Conservation (phyloP, 2,329 filamentous ascomycete genomes). For the Graphilbum sp. region DNA sequence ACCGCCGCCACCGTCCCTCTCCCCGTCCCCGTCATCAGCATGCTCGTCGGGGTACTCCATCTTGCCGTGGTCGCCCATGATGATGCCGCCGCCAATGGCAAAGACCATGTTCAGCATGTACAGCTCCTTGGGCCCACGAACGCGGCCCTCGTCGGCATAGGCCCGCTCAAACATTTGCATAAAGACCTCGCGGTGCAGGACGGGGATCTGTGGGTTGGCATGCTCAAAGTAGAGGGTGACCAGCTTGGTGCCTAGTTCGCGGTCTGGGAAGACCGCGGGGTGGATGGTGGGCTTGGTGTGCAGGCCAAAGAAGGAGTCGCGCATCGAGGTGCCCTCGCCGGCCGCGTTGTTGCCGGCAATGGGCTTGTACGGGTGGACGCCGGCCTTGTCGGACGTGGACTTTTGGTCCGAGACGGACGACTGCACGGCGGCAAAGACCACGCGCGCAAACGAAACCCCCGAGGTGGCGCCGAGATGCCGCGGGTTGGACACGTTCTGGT, state of each 20-base stretch:
- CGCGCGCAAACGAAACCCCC: conserved; percentile 83
- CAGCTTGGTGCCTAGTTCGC: conserved; percentile 54
- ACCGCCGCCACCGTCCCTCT: neutral
- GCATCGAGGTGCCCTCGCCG: conserved; percentile 60
- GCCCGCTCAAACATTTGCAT: conserved; percentile 74
- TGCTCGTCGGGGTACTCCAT: conserved; percentile 2
- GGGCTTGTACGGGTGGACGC: conserved; percentile 41
- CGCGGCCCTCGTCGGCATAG: conserved; percentile 51
- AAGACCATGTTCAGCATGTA: conserved; percentile 96
- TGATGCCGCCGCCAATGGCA: conserved; percentile 87
- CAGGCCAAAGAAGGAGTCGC: conserved; percentile 93
- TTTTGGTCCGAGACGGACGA: conserved; percentile 47
- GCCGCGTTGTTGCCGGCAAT: conserved; percentile 21
- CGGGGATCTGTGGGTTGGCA: conserved; percentile 89
- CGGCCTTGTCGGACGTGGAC: conserved; percentile 50
- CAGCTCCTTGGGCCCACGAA: conserved; percentile 61
- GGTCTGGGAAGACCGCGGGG: conserved; percentile 68
- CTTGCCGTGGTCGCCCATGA: conserved; percentile 50
- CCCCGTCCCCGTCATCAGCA: neutral
- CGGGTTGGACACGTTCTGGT: conserved; percentile 48
- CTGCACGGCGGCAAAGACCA: conserved; percentile 88
- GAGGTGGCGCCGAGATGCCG: conserved; percentile 72
- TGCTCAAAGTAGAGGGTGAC: conserved; percentile 86
- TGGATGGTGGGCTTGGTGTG: conserved; percentile 81
- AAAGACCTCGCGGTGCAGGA: conserved; percentile 78